Percentiles rank a stretch among this genome's conserved stretches.
phyloP scores from a whole-genome alignment of 192 early-diverging fungal species.

The Lobosporangium transversale region DNA sequence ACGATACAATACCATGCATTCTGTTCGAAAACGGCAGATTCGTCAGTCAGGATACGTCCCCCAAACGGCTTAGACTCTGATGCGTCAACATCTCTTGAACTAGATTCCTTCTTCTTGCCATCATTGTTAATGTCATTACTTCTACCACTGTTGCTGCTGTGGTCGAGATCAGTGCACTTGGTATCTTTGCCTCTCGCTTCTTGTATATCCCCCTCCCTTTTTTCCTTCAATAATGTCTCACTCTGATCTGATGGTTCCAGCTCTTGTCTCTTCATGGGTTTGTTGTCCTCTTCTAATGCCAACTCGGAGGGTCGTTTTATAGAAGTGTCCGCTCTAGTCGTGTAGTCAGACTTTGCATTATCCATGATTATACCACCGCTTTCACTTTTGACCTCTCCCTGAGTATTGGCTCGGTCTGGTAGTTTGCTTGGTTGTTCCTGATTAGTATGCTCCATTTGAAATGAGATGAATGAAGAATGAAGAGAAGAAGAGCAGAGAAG shows the following conservation, averaged over 20 bases:
- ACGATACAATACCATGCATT: slow-evolving; percentile 99
- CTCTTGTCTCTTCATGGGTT: slow-evolving; percentile 13
- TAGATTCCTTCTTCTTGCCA: slow-evolving; percentile 41
- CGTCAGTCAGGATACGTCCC: slow-evolving; percentile 75
- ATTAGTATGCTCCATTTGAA: too few relatives aligned
- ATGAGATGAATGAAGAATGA: too few relatives aligned
- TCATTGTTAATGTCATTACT: not conserved
- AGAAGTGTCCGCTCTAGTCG: not conserved
- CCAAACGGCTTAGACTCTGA: slow-evolving; percentile 69
- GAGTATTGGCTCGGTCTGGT: not conserved
- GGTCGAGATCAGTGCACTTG: not conserved
- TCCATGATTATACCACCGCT: too few relatives aligned
- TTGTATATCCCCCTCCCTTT: too few relatives aligned
- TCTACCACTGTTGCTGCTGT: not conserved
- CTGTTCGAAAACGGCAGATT: slow-evolving; percentile 83
- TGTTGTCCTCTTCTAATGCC: slow-evolving; percentile 15
- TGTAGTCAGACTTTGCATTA: too few relatives aligned
- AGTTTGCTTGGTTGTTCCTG: not conserved
- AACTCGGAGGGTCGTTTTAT: slow-evolving; percentile 19
- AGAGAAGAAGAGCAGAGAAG: too few relatives aligned
- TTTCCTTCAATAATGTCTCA: not conserved
- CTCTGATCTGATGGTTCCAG: not conserved
- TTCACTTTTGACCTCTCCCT: too few relatives aligned
- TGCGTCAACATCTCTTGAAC: slow-evolving; percentile 30
- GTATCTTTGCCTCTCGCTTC: too few relatives aligned